Evolutionary conservation across 2,329 filamentous ascomycete genomes (phyloP), one percentile per base, ranked within the genome.

Genomic region (Fusarium humuli): DNA sequence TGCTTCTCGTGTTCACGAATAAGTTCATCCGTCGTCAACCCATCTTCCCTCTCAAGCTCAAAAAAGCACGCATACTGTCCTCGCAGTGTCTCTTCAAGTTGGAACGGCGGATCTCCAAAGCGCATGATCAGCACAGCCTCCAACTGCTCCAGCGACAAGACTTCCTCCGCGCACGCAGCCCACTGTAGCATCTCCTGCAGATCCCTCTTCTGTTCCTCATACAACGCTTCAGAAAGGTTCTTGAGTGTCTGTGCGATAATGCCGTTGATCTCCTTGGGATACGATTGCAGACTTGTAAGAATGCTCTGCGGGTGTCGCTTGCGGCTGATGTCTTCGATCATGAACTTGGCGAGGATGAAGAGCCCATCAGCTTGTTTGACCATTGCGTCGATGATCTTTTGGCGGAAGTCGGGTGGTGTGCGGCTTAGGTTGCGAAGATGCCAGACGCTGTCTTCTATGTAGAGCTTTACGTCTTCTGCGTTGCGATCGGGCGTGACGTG

Each of bases 341-440:
- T 85, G 46, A 85, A 81, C 58, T 84, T 82, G 48, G 83, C 84
- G 47, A 84, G 78, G 22, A 85, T 83, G 67, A 86, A 86, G 20
- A 85, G 79, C 0, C 83, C 84, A 22, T 83, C 81, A 2, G 83
- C 83, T 22, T 82, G 80, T 8, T 77, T 77, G 6, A 78, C 77
- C 72, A 85, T 78, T 10, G 78, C 79, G 5, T 79, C 72, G 4
- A 82, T 76, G 6, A 85, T 79, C 32, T 81, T 77, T 16, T 78
- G 67, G 61, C 79, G 75, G 64, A 84, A 77, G 30, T 79, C 70
- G 3, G 67, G 61, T 7, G 73, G 69, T 13, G 77, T 78, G 0
- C 77, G 77, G 32, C 73, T 79, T 10, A 85, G 73, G 4, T 81
- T 77, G 1, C 79, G 77, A 0, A 81, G 80, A 27, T 79, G 79